Evolutionary conservation across 164 flowering plant species (phyloP).

Genomic region (Hamamelis virginiana): DNA sequence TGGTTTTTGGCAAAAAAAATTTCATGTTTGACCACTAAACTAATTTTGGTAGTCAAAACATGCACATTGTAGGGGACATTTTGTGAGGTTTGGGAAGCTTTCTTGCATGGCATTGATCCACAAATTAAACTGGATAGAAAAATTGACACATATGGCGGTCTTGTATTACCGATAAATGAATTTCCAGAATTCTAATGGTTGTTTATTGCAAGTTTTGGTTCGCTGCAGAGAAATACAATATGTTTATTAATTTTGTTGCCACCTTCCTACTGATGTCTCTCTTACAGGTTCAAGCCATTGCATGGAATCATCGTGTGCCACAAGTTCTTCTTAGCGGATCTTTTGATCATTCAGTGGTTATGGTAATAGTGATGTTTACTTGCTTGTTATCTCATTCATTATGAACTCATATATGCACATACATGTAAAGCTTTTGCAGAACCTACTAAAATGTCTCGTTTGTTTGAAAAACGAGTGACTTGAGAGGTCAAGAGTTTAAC

Average conservation of each 20-base stretch:
- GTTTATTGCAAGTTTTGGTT: neutral
- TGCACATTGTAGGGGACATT: too few relatives aligned
- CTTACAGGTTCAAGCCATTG: conserved; percentile 86
- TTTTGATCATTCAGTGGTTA: conserved; percentile 76
- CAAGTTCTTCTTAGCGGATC: conserved; percentile 94
- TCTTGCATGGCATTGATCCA: too few relatives aligned
- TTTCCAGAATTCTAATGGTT: neutral
- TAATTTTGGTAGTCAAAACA: too few relatives aligned
- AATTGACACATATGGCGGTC: neutral
- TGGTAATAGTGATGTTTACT: conserved; percentile 48
- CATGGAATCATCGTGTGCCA: conserved; percentile 73
- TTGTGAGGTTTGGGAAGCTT: too few relatives aligned
- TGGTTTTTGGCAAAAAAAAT: too few relatives aligned
- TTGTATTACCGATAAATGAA: neutral
- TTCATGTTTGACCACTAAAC: too few relatives aligned
- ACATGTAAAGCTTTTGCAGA: neutral
- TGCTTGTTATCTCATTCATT: neutral
- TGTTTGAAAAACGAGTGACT: neutral
- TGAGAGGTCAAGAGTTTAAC: neutral
- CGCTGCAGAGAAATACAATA: neutral
- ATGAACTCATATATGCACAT: neutral
- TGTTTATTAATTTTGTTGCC: neutral
- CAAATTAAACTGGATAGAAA: too few relatives aligned
- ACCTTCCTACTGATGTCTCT: neutral
- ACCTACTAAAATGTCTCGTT: conserved; percentile 1